Percentiles rank a stretch among this genome's conserved stretches.
phyloP scores from a whole-genome alignment of 2,329 filamentous ascomycete species.

The Nannizzia gypsea region DNA sequence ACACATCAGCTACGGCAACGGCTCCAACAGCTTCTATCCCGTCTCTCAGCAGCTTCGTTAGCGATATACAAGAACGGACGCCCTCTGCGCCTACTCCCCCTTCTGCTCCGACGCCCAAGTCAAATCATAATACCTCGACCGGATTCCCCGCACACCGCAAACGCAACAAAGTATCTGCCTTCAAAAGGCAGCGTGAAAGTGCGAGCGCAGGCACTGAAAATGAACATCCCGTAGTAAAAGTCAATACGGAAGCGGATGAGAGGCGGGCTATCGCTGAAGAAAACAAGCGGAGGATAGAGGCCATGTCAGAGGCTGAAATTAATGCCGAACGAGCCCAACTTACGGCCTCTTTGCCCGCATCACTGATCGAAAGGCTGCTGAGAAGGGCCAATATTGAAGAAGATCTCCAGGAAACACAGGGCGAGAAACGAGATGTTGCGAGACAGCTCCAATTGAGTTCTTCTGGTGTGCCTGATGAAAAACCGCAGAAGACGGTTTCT shows the following conservation, averaged over 20 bases:
- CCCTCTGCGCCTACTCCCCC: slow-evolving; percentile 32
- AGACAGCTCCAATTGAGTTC: background rate
- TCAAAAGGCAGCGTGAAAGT: slow-evolving; percentile 55
- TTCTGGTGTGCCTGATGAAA: slow-evolving; percentile 6
- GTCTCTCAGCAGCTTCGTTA: slow-evolving; percentile 40
- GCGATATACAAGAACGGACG: slow-evolving; percentile 69
- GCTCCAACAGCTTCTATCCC: slow-evolving; percentile 19
- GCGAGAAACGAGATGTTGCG: background rate
- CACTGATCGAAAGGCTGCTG: slow-evolving; percentile 64
- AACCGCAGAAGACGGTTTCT: slow-evolving; percentile 22
- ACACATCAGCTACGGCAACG: slow-evolving; percentile 36
- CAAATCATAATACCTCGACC: slow-evolving; percentile 47
- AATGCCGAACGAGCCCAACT: slow-evolving; percentile 68
- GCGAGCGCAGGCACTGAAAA: slow-evolving; percentile 12
- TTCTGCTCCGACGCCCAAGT: slow-evolving; percentile 44
- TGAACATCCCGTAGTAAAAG: slow-evolving; percentile 7
- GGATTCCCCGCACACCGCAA: slow-evolving; percentile 89
- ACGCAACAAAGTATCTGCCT: slow-evolving; percentile 59
- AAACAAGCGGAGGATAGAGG: slow-evolving; percentile 59
- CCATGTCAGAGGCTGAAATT: slow-evolving; percentile 75
- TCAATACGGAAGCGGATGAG: slow-evolving; percentile 43
- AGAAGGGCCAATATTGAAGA: slow-evolving; percentile 66
- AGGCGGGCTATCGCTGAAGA: slow-evolving; percentile 66
- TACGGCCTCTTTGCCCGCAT: slow-evolving; percentile 62
- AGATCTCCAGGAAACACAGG: slow-evolving; percentile 19